Conservation (phyloP, 306 rosid genomes). For the Echinosophora koreensis region DNA sequence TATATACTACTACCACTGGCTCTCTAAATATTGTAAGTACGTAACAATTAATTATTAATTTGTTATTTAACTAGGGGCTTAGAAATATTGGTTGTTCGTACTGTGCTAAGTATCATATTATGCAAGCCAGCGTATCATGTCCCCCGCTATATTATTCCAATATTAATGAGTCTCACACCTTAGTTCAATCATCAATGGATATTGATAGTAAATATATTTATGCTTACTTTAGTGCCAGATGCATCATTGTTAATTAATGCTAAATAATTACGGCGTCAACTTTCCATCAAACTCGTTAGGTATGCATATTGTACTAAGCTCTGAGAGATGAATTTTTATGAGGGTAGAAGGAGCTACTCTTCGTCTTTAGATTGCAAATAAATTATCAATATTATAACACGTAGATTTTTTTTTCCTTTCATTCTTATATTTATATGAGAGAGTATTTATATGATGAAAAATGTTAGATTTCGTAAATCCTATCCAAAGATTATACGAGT, state of each 20-base stretch:
- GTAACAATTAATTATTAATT: neutral
- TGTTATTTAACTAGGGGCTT: conserved; percentile 16
- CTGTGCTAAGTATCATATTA: conserved; percentile 25
- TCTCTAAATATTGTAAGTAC: neutral
- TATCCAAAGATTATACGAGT: conserved; percentile 15
- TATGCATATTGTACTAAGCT: neutral
- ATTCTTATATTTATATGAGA: too few relatives aligned
- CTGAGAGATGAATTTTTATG: too few relatives aligned
- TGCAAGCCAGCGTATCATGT: conserved; percentile 6
- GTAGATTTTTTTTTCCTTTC: too few relatives aligned
- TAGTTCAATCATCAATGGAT: neutral
- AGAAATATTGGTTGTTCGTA: conserved; percentile 23
- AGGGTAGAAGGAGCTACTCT: too few relatives aligned
- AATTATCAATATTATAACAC: too few relatives aligned
- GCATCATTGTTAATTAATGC: neutral
- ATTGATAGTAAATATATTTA: neutral
- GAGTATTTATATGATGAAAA: neutral
- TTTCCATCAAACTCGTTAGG: conserved; percentile 24
- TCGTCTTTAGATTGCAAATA: too few relatives aligned
- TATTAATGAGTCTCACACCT: neutral
- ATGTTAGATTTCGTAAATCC: conserved; percentile 29
- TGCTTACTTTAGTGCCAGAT: neutral
- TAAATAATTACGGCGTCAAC: neutral
- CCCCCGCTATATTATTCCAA: neutral
- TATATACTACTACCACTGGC: conserved; percentile 28